Evolutionary conservation across 495 filamentous ascomycete species (phyloP), one percentile per base, ranked within the genome.

Genomic region (Collariella sp.): DNA sequence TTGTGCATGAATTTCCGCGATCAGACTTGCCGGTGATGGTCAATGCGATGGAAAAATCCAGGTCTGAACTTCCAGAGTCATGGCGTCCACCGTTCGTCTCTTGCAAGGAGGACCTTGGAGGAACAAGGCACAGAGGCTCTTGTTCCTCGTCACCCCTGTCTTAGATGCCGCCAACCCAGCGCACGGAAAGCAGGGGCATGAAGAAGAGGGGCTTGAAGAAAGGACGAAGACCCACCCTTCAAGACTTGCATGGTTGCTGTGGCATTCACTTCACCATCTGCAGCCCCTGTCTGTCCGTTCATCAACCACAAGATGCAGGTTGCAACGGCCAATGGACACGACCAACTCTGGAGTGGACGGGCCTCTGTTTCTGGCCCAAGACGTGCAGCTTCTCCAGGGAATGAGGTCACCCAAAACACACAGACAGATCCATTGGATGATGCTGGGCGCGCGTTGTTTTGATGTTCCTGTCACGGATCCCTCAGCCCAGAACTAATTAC

Each of bases 161-260:
- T 31, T 9, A 31, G 26, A n/a, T n/a, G n/a, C 9, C 4, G 9
- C 26, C 26, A 31, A 31, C 9, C 9, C 26, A 31, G 26, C 9
- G 26, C 5, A 9, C 26, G 5, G 26, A 3, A 31, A 24, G n/a
- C n/a, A n/a, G n/a, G n/a, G n/a, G n/a, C n/a, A n/a, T n/a, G n/a
- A 49, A 44, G 22, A 3, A 31, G 43, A 33, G 24, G 24, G 5
- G 20, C 12, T 23, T 43, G 40, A 50, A 15, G 20, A 22, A 40
- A 5, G 5, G n/a, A 24, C 9, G 7, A 35, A 41, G 5, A 19
- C 12, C 31, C 15, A n/a, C 50, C n/a, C 41, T 43, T 23, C 12
- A 7, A 7, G 23, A 10, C 16, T 36, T 44, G 50, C 50, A 53
- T 29, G 55, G 55, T 58, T 58, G 55, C 55, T 42, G 44, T 20